Evolutionary conservation across 2,329 filamentous ascomycete species (phyloP), one percentile per base, ranked within the genome.

Genomic region (Monosporascus sp.): DNA sequence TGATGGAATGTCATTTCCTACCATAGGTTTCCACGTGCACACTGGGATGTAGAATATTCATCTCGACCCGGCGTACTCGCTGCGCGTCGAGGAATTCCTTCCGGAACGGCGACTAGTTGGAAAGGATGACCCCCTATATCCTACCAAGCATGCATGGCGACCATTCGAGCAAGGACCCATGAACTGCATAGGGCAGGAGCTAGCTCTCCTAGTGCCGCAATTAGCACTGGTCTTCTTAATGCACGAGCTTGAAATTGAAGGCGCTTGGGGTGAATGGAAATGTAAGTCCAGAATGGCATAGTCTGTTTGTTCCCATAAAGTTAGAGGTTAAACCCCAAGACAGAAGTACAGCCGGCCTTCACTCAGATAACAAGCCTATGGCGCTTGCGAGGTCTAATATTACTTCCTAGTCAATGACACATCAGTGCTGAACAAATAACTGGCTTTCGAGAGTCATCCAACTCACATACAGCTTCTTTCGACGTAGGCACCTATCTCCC

Each of bases 31-130:
- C 43, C 24, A n/a, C 5, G 24, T 45, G 24, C 43, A 27, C 18
- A 45, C 43, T 15, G 43, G 43, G 4, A 15, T 27, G 4, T 45
- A 3, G 3, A 49, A 49, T 3, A 22, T 55, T 2, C 54, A 55
- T 7, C 2, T 38, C 5, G 50, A 48, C 27, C 18, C n/a, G 3
- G 57, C 55, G 3, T 61, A 70, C 58, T 75, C 68, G 66, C 65
- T 67, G 0, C 60, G 68, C 6, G 62, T 66, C 0, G 52, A 59
- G 4, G 55, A 59, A 11, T 75, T 73, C 62, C 52, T 72, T 6
- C 71, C 71, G 0, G 69, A 73, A n/a, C 66, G 72, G 15, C 74
- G 70, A 59, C 57, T 71, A 14, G 60, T 60, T 15, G 20, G 31
- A 6, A 49, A 58, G 11, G 44, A 22, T 15, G 6, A 62, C 62